These are phyloP conservation scores for Melianthus villosus DNA, from an alignment of 441 rosid genomes.

Conservation along the genomic window DNA sequence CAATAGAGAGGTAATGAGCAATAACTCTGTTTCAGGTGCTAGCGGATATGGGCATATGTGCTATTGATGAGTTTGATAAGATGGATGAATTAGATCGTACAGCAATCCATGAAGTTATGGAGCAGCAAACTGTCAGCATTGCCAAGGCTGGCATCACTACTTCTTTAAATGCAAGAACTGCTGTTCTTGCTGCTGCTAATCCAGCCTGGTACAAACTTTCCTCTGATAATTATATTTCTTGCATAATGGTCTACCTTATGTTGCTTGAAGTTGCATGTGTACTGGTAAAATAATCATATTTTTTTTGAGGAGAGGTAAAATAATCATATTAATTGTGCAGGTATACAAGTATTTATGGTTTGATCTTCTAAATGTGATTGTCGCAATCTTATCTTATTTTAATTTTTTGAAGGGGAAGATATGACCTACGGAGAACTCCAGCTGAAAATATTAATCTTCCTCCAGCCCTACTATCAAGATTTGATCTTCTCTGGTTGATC, in stretches of 20 bases:
- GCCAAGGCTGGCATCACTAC: constrained; percentile 99
- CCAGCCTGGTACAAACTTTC: constrained; percentile 73
- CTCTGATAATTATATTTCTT: no score
- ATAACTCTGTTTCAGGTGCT: constrained; percentile 50
- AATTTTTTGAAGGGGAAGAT: constrained; percentile 73
- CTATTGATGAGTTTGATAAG: constrained; percentile 98
- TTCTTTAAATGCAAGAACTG: constrained; percentile 94
- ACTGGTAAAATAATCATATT: no score
- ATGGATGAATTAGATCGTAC: constrained; percentile 99
- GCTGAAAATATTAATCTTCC: constrained; percentile 96
- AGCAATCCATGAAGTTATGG: constrained; percentile 98
- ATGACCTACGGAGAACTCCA: constrained; percentile 89
- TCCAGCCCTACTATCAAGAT: constrained; percentile 88
- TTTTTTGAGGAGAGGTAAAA: no score
- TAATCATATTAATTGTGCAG: no score
- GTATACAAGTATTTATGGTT: no score
- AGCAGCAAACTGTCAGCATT: constrained; percentile 99
- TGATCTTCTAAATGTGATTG: no score
- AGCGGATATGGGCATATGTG: constrained; percentile 99
- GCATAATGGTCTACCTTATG: no score
- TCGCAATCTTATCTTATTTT: no score
- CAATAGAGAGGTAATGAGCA: background rate
- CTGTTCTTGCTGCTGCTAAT: constrained; percentile 98
- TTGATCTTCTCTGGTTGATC: constrained; percentile 94
- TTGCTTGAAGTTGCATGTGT: no score